Evolutionary conservation across 108 stramenopile genomes (phyloP), one percentile per base, ranked within the genome.

Genomic region (Chaetoceros muelleri): DNA sequence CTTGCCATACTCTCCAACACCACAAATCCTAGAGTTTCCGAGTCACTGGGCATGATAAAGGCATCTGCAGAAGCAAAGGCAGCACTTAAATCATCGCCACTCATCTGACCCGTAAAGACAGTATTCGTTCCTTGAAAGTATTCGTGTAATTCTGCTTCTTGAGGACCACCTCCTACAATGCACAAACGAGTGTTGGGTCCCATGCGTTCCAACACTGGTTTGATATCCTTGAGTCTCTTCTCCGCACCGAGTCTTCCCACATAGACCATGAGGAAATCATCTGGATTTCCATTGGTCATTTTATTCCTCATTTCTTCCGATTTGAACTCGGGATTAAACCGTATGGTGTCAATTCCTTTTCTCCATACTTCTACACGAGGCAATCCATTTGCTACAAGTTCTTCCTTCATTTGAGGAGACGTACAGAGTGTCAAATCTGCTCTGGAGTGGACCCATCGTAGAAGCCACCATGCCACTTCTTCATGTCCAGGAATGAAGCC

Each of bases 351-450:
- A 72, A 93, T 92, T 3, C 95, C 95, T 74, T 93, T 96, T 1
- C 90, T 55, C 95, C 95, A 96, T 16, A 96, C 95, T 18, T 94
- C 95, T 23, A 96, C 93, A 19, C 94, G 71, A 17, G 82, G 80
- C 29, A 98, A 79, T n/a, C 96, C 95, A 49, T 94, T 74, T 19
- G 44, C 62, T 25, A 45, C 60, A 49, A 98, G 52, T 74, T 96
- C 88, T 24, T 81, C 64, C 67, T 80, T 73, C 71, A 98, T 79
- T 74, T 96, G 97, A 7, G 95, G 95, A 49, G 76, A 80, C 8
- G 97, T 98, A 24, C 85, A 85, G 28, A 98, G 65, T 7, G 94
- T 96, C 53, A 96, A 61, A 71, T 98, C 95, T 25, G 97, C 97
- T 24, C 87, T 66, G 48, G 72, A 62, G 57, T 96, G 97, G 3